Base-by-base conservation (phyloP, 2,329 filamentous ascomycete genomes). In the Dichotomopilus funicola region DNA sequence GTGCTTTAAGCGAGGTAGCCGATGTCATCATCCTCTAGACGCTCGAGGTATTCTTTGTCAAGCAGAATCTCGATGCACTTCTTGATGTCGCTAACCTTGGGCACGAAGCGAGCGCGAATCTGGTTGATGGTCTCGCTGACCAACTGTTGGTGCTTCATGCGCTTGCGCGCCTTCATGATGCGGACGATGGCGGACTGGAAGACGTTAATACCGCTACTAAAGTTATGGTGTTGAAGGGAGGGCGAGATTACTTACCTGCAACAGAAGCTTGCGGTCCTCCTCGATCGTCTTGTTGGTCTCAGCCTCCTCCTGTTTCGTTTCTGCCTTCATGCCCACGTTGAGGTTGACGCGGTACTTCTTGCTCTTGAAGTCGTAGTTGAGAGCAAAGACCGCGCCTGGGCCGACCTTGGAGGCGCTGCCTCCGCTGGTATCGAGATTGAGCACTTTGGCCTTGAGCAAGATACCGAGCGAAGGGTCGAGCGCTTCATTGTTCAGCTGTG, bases 211-310 rank as follows among this genome's bases (percentile, higher is more conserved):
- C 34, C 2, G 27, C 31, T 43, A 45, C 36, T 41, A 47, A 35
- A 43, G 2, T 13, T 27, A 43, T 46, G 33, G 35, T 47, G 9
- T 35, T 6, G 41, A 44, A 13, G 54, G 5, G 37, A 51, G 43
- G 12, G 8, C n/a, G 55, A 53, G 34, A 38, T 6, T 62, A 78
- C 86, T 72, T 81, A 96, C 92, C 86, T 99, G 94, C 69, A 97
- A 88, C 57, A 99, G 82, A 59, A 99, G 78, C 74, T 97, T 97
- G 59, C 94, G 83, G 71, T 99, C 94, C 73, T 99, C 94, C 75
- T 99, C 94, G 64, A 99, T 96, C 3, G 91, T 97, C 83, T 99
- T 99, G 78, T 97, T 95, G 6, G 94, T 99, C 69, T 99, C 94
- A 59, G 90, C 91, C 62, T 91, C 88, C 72, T 99, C 94, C 61